Conservation (phyloP, 1,284 basidiomycete species). For the Fomitopsis palustris region DNA sequence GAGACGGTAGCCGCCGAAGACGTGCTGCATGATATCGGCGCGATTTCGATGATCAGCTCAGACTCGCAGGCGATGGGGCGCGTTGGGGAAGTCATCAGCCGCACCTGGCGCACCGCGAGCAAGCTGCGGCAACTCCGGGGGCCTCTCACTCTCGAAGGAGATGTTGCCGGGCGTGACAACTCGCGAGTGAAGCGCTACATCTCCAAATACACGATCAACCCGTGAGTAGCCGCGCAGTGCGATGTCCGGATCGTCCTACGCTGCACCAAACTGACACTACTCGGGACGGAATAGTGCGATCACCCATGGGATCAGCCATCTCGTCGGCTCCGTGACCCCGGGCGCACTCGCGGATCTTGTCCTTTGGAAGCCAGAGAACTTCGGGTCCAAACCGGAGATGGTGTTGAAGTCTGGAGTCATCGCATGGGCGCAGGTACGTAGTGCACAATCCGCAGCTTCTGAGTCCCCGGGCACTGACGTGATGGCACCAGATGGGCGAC, state of each 20-base stretch:
- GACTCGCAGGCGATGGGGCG: slow-evolving; percentile 98
- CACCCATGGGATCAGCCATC: slow-evolving; percentile 87
- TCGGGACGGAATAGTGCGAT: slow-evolving; percentile 63
- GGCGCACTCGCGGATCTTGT: slow-evolving; percentile 93
- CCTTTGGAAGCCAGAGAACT: slow-evolving; percentile 91
- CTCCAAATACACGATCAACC: slow-evolving; percentile 97
- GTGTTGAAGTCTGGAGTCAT: slow-evolving; percentile 95
- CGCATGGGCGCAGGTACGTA: slow-evolving; percentile 77
- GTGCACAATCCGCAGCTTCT: neutral
- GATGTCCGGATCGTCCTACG: neutral
- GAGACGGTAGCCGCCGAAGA: slow-evolving; percentile 99
- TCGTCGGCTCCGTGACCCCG: slow-evolving; percentile 82
- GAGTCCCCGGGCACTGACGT: neutral
- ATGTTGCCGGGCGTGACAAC: slow-evolving; percentile 76
- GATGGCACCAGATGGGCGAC: slow-evolving; percentile 75
- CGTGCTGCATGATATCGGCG: slow-evolving; percentile 91
- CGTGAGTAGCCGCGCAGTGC: slow-evolving; percentile 52
- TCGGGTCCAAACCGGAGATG: slow-evolving; percentile 90
- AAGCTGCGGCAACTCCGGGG: slow-evolving; percentile 88
- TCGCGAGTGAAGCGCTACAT: slow-evolving; percentile 97
- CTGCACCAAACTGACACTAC: neutral
- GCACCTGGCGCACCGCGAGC: slow-evolving; percentile 96
- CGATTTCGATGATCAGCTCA: slow-evolving; percentile 94
- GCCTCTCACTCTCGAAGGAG: slow-evolving; percentile 59
- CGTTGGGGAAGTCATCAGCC: slow-evolving; percentile 89